A percentile compares a stretch with the other conserved stretches of the same genome.
Evolutionary conservation across 371 early-diverging fungal species (phyloP).

Genomic region (Mortierella sp.): DNA sequence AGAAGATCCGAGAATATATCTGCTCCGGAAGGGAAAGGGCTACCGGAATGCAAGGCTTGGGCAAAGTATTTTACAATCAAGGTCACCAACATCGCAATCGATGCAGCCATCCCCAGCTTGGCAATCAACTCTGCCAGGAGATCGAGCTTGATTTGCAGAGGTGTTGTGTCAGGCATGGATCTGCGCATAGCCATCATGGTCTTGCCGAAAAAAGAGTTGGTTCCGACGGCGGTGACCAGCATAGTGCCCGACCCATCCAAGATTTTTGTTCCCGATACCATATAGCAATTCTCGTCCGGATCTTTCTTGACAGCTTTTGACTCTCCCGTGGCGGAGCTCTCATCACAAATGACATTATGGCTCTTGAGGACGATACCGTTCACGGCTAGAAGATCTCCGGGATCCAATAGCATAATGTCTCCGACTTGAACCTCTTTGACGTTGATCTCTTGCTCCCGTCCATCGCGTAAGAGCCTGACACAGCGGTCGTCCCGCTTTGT

Average conservation of each 20-base stretch:
- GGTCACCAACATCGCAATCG: conserved; percentile 82
- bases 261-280: conserved; percentile 92
- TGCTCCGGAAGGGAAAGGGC: conserved; percentile 56
- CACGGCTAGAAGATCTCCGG: conserved; percentile 94
- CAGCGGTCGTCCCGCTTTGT: conserved; percentile 91
- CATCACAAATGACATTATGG: conserved; percentile 88
- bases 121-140: conserved; percentile 93
- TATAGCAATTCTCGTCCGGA: conserved; percentile 72
- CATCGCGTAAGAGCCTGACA: conserved; percentile 79
- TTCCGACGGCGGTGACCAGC: conserved; percentile 90
- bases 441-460: conserved; percentile 82
- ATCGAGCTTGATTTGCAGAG: conserved; percentile 91
- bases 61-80: conserved; percentile 86
- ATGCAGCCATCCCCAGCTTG: conserved; percentile 88
- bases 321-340: conserved; percentile 95
- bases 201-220: conserved; percentile 80
- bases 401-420: conserved; percentile 90
- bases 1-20: conserved; percentile 63
- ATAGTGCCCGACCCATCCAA: conserved; percentile 88
- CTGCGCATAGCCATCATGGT: conserved; percentile 89
- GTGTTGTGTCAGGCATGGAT: conserved; percentile 84
- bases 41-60: conserved; percentile 66
- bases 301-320: conserved; percentile 85
- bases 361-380: conserved; percentile 88
- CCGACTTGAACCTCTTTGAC: conserved; percentile 90